Conservation (phyloP, 1,284 basidiomycete species). For the Ustilago nuda region DNA sequence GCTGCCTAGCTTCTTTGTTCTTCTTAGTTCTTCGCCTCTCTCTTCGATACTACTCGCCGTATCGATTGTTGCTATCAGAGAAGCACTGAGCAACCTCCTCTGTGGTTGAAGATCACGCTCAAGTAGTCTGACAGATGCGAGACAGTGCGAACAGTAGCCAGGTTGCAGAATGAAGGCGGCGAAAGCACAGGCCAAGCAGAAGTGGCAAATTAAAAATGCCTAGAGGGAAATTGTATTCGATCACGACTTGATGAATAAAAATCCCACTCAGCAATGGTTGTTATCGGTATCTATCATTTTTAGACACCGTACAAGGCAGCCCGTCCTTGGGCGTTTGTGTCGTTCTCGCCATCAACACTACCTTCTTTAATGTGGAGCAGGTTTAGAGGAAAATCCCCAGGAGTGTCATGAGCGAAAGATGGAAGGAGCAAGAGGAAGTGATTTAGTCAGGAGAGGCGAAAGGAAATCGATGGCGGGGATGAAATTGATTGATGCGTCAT, state of each 20-base stretch:
- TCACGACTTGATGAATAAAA: background rate
- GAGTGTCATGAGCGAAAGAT: too few species aligned
- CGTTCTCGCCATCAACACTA: too few species aligned
- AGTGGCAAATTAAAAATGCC: background rate
- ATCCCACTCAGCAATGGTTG: conserved; percentile 3
- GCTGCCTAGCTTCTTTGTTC: background rate
- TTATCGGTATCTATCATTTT: conserved; percentile 5
- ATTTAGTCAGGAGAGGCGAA: background rate
- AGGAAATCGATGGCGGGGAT: too few species aligned
- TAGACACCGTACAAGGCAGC: background rate
- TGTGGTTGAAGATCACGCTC: too few species aligned
- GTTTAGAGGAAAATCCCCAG: too few species aligned
- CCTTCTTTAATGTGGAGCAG: too few species aligned
- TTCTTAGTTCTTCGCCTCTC: background rate
- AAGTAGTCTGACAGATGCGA: too few species aligned
- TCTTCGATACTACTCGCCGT: background rate
- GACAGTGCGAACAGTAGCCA: background rate
- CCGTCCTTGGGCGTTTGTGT: background rate
- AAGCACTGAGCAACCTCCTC: background rate
- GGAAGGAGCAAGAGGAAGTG: too few species aligned
- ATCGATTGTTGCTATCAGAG: background rate
- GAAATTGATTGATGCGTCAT: background rate
- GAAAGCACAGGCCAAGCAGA: conserved; percentile 1
- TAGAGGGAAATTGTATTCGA: background rate
- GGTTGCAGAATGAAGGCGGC: background rate